Evolutionary conservation across 1,284 basidiomycete genomes (phyloP).

Genomic region (Ustilago crameri): DNA sequence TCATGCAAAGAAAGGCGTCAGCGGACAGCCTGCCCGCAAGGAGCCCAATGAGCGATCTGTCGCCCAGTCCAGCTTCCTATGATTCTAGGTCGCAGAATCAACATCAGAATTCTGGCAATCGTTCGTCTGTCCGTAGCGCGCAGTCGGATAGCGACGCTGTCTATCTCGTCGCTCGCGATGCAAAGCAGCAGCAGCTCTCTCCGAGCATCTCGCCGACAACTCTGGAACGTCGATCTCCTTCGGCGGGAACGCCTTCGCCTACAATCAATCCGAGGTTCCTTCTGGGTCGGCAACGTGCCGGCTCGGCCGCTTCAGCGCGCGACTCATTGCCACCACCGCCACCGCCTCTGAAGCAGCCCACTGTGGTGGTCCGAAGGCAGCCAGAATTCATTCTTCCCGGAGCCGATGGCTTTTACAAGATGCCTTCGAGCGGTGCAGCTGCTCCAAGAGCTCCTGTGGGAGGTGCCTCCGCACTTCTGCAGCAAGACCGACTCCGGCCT

Average conservation of each 20-base stretch:
- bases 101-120: constrained; percentile 1
- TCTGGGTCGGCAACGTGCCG: neutral
- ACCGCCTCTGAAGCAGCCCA: constrained; percentile 42
- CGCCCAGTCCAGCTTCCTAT: constrained; percentile 12
- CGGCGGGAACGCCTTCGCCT: constrained; percentile 7
- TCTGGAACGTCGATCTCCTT: neutral
- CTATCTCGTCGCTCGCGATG: neutral
- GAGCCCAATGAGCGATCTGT: constrained; percentile 33
- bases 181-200: neutral
- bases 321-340: constrained; percentile 45
- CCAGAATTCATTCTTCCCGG: constrained; percentile 54
- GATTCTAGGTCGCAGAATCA: constrained; percentile 1
- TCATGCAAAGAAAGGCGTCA: constrained; percentile 27
- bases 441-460: neutral
- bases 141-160: constrained; percentile 8
- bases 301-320: constrained; percentile 15
- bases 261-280: neutral
- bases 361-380: constrained; percentile 17
- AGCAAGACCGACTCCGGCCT: constrained; percentile 19
- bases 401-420: constrained; percentile 52
- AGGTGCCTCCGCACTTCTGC: neutral
- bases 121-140: constrained; percentile 9
- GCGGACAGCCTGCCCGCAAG: constrained; percentile 34
- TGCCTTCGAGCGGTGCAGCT: constrained; percentile 15
- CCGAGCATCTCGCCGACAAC: neutral